Percentiles rank a stretch among this genome's conserved stretches.
phyloP scores from a whole-genome alignment of 495 filamentous ascomycete genomes.

The Pyronema domesticum region DNA sequence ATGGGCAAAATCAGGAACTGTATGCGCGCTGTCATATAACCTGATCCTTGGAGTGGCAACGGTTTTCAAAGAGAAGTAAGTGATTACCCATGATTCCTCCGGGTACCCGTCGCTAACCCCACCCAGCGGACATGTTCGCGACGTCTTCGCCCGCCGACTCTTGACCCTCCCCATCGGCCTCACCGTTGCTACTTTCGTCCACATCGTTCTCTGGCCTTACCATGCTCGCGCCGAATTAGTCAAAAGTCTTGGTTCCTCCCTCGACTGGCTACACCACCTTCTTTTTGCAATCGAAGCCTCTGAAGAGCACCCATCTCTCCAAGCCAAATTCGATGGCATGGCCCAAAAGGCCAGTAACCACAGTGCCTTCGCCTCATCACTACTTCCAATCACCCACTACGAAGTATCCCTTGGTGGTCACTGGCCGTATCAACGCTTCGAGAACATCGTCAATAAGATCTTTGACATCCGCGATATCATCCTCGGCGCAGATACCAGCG shows the following conservation, averaged over 20 bases:
- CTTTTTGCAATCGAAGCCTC: constrained; percentile 22
- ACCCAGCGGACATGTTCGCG: constrained; percentile 7
- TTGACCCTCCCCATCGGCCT: constrained; percentile 20
- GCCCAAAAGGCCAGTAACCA: constrained; percentile 12
- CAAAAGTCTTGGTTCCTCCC: constrained; percentile 17
- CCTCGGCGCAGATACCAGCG: constrained; percentile 14
- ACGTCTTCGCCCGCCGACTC: constrained; percentile 17
- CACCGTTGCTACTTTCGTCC: constrained; percentile 16
- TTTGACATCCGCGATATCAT: constrained; percentile 19
- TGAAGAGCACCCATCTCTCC: constrained; percentile 13
- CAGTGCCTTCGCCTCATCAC: constrained; percentile 15
- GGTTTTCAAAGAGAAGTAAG: constrained; percentile 12
- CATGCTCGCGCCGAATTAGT: constrained; percentile 14
- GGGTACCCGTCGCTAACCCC: background rate
- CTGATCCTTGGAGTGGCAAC: constrained; percentile 23
- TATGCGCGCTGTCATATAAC: constrained; percentile 21
- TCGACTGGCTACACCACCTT: constrained; percentile 24
- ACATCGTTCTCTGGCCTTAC: constrained; percentile 21
- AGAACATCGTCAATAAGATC: constrained; percentile 21
- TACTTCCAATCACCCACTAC: constrained; percentile 22
- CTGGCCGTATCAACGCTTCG: constrained; percentile 21
- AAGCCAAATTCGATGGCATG: constrained; percentile 20
- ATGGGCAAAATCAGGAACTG: constrained; percentile 17
- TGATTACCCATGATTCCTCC: background rate
- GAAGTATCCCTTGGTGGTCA: constrained; percentile 22